phyloP scores from a whole-genome alignment of 257 asterid species.

The Apocynum venetum region DNA sequence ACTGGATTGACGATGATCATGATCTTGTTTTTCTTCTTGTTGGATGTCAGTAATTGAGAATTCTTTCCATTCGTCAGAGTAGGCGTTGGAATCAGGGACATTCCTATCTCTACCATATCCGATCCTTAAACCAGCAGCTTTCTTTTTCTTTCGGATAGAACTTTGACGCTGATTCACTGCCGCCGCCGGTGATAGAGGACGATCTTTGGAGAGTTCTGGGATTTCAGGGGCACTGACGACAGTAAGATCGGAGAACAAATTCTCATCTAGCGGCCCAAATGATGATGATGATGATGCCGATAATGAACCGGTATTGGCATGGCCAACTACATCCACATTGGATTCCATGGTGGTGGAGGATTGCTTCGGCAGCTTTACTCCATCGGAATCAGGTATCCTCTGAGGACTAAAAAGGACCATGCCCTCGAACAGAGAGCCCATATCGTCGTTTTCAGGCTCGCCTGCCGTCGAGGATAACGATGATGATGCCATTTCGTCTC shows the following conservation, averaged over 20 bases:
- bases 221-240: conserved; percentile 19
- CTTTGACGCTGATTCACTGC: conserved; percentile 20
- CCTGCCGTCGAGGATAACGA: background rate
- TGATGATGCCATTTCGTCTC: conserved; percentile 7
- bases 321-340: background rate
- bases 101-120: conserved; percentile 41
- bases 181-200: background rate
- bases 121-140: conserved; percentile 43
- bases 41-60: background rate
- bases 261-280: conserved; percentile 36
- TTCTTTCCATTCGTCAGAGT: conserved; percentile 8
- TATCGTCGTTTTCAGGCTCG: conserved; percentile 23
- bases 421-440: conserved; percentile 48
- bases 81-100: conserved; percentile 1
- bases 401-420: conserved; percentile 39
- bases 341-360: background rate
- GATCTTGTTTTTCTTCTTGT: conserved; percentile 5
- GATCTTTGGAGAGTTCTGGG: background rate
- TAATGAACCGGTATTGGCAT: conserved; percentile 2
- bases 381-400: background rate
- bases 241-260: conserved; percentile 51
- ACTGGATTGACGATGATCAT: background rate
- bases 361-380: background rate
- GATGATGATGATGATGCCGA: conserved; percentile 1
- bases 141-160: conserved; percentile 34